Evolutionary conservation across 2,329 filamentous ascomycete species (phyloP).

Genomic region (Tolypocladium ovalisporum): DNA sequence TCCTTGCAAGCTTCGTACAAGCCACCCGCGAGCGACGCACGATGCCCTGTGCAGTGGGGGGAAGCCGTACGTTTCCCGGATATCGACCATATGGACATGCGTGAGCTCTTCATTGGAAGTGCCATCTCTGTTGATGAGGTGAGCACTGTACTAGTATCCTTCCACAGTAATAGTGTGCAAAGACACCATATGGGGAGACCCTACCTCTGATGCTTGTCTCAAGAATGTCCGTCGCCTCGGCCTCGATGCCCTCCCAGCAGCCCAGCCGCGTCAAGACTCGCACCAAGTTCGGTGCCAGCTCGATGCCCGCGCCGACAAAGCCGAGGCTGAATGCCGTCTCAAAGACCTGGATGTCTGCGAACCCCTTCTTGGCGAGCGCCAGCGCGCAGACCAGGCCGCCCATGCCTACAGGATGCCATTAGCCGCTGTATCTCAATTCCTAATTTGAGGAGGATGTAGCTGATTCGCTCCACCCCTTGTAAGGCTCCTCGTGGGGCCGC

Average conservation of each 20-base stretch:
- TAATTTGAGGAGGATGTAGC: no score
- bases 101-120: conserved; percentile 56
- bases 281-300: conserved; percentile 72
- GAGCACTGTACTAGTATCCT: background rate
- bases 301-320: conserved; percentile 60
- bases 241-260: conserved; percentile 61
- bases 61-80: conserved; percentile 58
- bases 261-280: conserved; percentile 64
- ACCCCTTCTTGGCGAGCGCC: conserved; percentile 65
- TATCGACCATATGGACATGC: conserved; percentile 58
- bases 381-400: conserved; percentile 64
- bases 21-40: conserved; percentile 57
- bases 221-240: conserved; percentile 58
- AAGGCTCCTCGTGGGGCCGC: no score
- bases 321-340: conserved; percentile 64
- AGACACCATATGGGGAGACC: conserved; percentile 4
- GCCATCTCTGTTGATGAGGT: conserved; percentile 39
- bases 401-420: conserved; percentile 46
- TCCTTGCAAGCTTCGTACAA: conserved; percentile 61
- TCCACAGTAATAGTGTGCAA: background rate
- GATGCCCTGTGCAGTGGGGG: conserved; percentile 74
- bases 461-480: no score
- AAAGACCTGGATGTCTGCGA: conserved; percentile 62
- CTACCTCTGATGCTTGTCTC: conserved; percentile 62
- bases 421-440: no score